Base-by-base conservation (phyloP, 257 asterid genomes). In the Solanum pimpinellifolium region DNA sequence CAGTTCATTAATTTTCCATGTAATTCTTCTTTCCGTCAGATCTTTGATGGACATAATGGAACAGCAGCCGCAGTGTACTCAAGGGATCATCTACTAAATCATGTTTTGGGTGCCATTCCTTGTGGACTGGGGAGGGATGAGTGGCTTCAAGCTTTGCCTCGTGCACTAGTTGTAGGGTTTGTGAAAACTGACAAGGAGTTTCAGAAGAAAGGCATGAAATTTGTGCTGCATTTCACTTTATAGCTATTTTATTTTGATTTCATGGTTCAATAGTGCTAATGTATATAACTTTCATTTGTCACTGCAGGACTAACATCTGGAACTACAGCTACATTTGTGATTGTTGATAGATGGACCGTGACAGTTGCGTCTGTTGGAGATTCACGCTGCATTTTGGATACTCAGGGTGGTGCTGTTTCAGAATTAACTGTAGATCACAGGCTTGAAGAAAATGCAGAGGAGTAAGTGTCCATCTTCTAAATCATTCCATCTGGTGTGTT, bases 321-420 rank as follows among this genome's bases (percentile, higher is more conserved):
- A 89, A 96, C 99, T 39, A 96, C 99, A 7, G 98, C 96, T 60
- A 95, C 98, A 18, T 91, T 95, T 88, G 98, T 96, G 33, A 90
- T 96, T 16, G 89, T 96, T 41, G 99, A 96, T 60, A 98, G 98
- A 52, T 94, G 96, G 98, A 95, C 98, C 3, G 97, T 96, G 86
- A 94, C 98, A 18, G 98, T 95, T 62, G 99, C 99, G 1, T 95
- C 94, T 7, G 99, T 96, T 49, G 99, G 98, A 60, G 99, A 96
- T 88, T 95, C 99, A 3, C 98, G 98, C 65, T 96, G 99, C 89
- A 89, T 96, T 73, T 88, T 95, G 90, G 99, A 95, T 87, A 90
- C 97, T 70, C 96, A 92, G 88, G 98, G 96, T 2, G 94, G 93
- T 49, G 91, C 87, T 12, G 91, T 95, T 81, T 91, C 96, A 21